Percentiles rank a stretch among this genome's conserved stretches.
phyloP scores from a whole-genome alignment of 805 yeast species.

The Ogataea naganishii region DNA sequence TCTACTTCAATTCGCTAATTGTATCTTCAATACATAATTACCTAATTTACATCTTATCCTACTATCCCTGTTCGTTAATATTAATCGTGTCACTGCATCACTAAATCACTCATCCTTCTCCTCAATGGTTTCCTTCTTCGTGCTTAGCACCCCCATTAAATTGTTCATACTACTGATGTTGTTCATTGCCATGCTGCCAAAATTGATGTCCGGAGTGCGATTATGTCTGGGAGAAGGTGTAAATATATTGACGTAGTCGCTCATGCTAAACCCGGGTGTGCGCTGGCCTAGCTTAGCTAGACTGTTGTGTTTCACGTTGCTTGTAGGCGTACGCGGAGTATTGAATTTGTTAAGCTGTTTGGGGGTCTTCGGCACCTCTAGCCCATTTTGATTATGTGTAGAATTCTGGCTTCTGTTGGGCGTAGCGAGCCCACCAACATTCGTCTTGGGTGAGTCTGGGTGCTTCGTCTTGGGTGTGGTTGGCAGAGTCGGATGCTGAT shows the following conservation, averaged over 20 bases:
- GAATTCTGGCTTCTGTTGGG: slow-evolving; percentile 1
- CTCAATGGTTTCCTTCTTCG: too few species aligned
- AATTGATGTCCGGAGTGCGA: slow-evolving; percentile 25
- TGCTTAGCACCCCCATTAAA: too few species aligned
- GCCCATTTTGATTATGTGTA: slow-evolving; percentile 9
- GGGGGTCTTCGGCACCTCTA: slow-evolving; percentile 7
- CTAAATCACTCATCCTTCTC: too few species aligned
- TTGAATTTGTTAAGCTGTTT: slow-evolving; percentile 10
- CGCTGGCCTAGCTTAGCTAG: slow-evolving; percentile 24
- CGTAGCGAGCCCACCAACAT: too few species aligned
- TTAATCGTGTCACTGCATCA: too few species aligned
- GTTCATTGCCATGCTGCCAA: too few species aligned
- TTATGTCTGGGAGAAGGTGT: slow-evolving; percentile 56
- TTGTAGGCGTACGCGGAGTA: slow-evolving; percentile 25
- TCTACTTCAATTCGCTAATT: too few species aligned
- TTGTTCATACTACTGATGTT: too few species aligned
- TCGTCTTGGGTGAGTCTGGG: neutral
- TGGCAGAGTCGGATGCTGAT: slow-evolving; percentile 13
- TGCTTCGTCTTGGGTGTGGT: slow-evolving; percentile 19
- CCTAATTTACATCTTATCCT: too few species aligned
- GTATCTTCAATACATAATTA: too few species aligned
- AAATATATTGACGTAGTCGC: slow-evolving; percentile 71
- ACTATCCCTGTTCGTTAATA: too few species aligned
- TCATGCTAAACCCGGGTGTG: slow-evolving; percentile 73
- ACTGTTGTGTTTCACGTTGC: slow-evolving; percentile 5